phyloP scores from a whole-genome alignment of 2,329 filamentous ascomycete species.

The Venturia oleaginea region DNA sequence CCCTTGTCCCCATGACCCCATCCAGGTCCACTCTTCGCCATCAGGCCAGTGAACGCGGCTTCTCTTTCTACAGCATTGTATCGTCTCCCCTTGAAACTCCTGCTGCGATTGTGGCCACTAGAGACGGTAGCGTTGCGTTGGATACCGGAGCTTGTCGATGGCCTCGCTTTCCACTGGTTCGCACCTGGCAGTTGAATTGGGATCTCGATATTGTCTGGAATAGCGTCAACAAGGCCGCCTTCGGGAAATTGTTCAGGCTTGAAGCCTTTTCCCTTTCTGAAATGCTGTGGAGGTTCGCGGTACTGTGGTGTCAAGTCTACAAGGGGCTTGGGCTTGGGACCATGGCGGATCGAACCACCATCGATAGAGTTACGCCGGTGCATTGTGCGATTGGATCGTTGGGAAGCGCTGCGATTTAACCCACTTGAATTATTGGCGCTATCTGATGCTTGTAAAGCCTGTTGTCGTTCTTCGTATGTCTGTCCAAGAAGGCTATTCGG shows the following conservation, averaged over 20 bases:
- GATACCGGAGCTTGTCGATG: conserved; percentile 24
- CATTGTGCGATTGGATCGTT: conserved; percentile 23
- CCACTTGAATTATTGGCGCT: conserved; percentile 11
- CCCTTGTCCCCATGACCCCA: conserved; percentile 31
- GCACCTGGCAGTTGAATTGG: conserved; percentile 32
- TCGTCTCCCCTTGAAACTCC: background rate
- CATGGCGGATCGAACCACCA: conserved; percentile 15
- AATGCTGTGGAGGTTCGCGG: conserved; percentile 52
- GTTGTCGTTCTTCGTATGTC: conserved; percentile 39
- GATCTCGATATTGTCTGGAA: conserved; percentile 33
- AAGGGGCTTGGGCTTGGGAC: conserved; percentile 44
- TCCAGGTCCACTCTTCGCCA: conserved; percentile 23
- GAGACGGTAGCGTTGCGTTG: conserved; percentile 13
- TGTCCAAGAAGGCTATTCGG: conserved; percentile 40
- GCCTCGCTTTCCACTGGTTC: conserved; percentile 36
- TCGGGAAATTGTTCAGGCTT: conserved; percentile 22
- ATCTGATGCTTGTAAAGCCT: conserved; percentile 25
- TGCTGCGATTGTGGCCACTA: background rate
- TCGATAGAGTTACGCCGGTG: conserved; percentile 10
- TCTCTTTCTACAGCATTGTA: conserved; percentile 18
- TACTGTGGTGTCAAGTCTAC: conserved; percentile 59
- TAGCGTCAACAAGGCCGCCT: conserved; percentile 38
- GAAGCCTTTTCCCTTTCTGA: conserved; percentile 44
- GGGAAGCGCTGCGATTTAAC: conserved; percentile 25
- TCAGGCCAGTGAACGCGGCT: conserved; percentile 36